Evolutionary conservation across 345 rosid genomes (phyloP).

Genomic region (Salix exigua): DNA sequence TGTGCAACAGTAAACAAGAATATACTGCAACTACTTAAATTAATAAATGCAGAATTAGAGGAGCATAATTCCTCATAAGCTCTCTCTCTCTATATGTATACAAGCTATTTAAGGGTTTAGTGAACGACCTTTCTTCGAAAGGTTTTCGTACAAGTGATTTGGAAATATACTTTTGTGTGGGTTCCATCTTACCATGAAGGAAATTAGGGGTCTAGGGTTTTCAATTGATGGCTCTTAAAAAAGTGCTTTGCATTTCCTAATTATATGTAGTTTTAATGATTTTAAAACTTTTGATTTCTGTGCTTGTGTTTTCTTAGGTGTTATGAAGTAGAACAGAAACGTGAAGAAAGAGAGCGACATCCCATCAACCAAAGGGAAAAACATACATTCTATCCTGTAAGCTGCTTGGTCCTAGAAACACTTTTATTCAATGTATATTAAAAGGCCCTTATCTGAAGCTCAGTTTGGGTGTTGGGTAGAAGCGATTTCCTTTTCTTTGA

Average conservation of each 20-base stretch:
- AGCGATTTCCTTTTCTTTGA: background rate
- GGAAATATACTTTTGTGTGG: no score
- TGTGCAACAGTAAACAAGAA: background rate
- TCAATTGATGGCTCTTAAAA: background rate
- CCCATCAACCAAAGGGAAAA: constrained; percentile 71
- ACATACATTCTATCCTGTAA: constrained; percentile 68
- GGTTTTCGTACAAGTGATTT: no score
- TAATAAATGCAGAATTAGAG: background rate
- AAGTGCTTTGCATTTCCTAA: no score
- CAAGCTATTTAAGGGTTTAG: background rate
- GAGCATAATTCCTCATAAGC: background rate
- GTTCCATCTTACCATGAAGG: no score
- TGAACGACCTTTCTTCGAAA: background rate
- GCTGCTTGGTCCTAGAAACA: constrained; percentile 20
- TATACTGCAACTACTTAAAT: background rate
- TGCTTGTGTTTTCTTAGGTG: constrained; percentile 52
- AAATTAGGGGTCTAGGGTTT: no score
- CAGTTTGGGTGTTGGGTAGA: background rate
- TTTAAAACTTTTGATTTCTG: background rate
- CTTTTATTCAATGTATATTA: background rate
- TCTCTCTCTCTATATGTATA: background rate
- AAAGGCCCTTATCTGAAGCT: background rate
- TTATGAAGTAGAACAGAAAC: constrained; percentile 74
- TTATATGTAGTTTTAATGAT: background rate
- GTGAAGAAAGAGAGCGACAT: constrained; percentile 83